A percentile compares a stretch with the other conserved stretches of the same genome.
Evolutionary conservation across 192 early-diverging fungal genomes (phyloP).

Genomic region (Linnemannia schmuckeri): DNA sequence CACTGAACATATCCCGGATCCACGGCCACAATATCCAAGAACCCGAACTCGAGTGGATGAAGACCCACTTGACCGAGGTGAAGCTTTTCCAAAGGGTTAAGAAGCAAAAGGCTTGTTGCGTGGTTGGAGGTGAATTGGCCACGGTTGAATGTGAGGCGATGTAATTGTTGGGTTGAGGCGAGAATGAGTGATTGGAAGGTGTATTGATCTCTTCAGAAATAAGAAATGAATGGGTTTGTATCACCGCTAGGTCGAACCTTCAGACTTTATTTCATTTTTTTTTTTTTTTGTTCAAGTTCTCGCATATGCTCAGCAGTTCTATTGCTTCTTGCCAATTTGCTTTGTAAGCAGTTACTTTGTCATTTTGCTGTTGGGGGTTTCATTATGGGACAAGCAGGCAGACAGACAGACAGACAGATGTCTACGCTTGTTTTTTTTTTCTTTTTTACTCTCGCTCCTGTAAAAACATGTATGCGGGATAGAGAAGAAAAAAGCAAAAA

Average conservation of each 20-base stretch:
- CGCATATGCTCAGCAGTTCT: too few species aligned
- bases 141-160: not conserved
- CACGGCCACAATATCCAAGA: constrained; percentile 24
- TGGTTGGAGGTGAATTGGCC: not conserved
- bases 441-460: not conserved
- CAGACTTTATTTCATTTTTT: too few species aligned
- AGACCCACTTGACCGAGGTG: not conserved
- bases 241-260: too few species aligned
- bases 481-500: not conserved
- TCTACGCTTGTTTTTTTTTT: not conserved
- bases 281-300: too few species aligned
- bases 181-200: not conserved
- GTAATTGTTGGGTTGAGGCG: not conserved
- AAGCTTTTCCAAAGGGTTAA: not conserved
- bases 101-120: not conserved
- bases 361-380: too few species aligned
- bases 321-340: too few species aligned
- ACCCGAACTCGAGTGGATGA: constrained; percentile 24
- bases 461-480: not conserved
- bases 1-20: constrained; percentile 9
- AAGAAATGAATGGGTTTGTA: not conserved
- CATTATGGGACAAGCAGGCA: too few species aligned
- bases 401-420: not conserved
- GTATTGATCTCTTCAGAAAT: not conserved
- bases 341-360: too few species aligned